Base-by-base conservation (phyloP, 495 filamentous ascomycete genomes). In the Apodospora peruviana region DNA sequence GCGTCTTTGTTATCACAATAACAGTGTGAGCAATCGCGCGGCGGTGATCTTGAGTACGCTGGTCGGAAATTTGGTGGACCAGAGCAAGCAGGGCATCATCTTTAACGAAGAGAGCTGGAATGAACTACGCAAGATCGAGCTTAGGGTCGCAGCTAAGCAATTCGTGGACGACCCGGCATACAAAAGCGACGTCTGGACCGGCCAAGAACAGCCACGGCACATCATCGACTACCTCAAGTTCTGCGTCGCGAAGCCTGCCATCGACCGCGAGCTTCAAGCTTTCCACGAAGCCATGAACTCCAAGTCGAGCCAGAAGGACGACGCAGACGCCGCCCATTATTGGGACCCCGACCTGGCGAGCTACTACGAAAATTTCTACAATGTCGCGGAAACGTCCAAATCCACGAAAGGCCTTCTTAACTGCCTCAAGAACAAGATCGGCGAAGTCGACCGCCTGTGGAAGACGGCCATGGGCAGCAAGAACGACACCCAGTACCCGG, bases 171-270 rank as follows among this genome's bases (percentile, higher is more conserved):
- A 65, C 60, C 75, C 58, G 0, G 52, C 47, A 2, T 76, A 74
- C 65, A 62, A 64, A 50, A 45, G 59, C 11, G 47, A 63, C n/a
- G 40, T 36, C 1, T 68, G 66, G 62, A 57, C 10, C 29, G 64
- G 69, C 14, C 60, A 58, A 9, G 60, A 56, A 10, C 73, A 76
- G 2, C 51, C 67, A 1, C 68, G 72, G 0, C 77, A 85, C 53
- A 80, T 94, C 38, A 76, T 90, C 43, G 90, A 96, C 60, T 78
- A 80, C 24, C 69, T 96, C 22, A 82, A 82, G 47, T 89, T 89
- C 45, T 53, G 63, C 0, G 74, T 88, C 3, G 76, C 83, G 3
- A 64, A 61, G 12, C 68, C 70, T 0, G 76, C 82, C 20, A 68
- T 78, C 11, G 56, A 78, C 9, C 60, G 58, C 1, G 79, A 83